Base-by-base conservation (phyloP, 2,329 filamentous ascomycete species). In the Cordyceps fumosorosea region DNA sequence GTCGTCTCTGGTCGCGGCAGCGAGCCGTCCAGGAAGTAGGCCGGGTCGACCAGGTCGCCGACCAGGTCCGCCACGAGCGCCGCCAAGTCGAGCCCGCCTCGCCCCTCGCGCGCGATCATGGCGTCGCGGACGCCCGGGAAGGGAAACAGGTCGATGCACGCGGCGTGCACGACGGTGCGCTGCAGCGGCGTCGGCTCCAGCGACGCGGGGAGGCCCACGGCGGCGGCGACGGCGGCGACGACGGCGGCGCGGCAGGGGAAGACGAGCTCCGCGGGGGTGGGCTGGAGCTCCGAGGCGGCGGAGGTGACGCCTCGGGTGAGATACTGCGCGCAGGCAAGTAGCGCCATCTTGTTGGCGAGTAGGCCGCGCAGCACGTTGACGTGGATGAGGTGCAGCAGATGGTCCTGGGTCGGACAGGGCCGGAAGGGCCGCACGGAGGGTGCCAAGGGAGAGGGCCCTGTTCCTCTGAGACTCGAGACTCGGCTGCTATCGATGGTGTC, bases 371-470 rank as follows among this genome's bases (percentile, higher is more conserved):
- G 56, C 4, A 51, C 55, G 24, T 62, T 65, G 37, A 52, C 48
- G 3, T 63, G 62, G 32, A 65, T 55, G 29, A 66, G 54, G 22
- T 64, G 62, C 11, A 64, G 34, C 2, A 65, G 18, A 42, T 56
- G 56, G 18, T 62, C 60, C 3, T 56, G 45, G n/a, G 50, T 24
- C 26, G 57, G 53, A 24, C 56, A 60, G 0, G 40, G 7, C 3
- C 24, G 29, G 45, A 32, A 55, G 34, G 20, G 52, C 20, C 37
- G 5, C 7, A n/a, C 29, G 2, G 16, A 20, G 34, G 16, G n/a
- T 8, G 26, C 16, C 16, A 32, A 26, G n/a, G 2, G 50, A 14
- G n/a, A 6, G 22, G 16, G n/a, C 20, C 26, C 24, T 29, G 3
- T 22, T 3, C 22, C 47, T 18, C 47, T 50, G 22, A 18, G 18